Evolutionary conservation across 768 basidiomycete genomes (phyloP).

Genomic region (Lactarius indigo): DNA sequence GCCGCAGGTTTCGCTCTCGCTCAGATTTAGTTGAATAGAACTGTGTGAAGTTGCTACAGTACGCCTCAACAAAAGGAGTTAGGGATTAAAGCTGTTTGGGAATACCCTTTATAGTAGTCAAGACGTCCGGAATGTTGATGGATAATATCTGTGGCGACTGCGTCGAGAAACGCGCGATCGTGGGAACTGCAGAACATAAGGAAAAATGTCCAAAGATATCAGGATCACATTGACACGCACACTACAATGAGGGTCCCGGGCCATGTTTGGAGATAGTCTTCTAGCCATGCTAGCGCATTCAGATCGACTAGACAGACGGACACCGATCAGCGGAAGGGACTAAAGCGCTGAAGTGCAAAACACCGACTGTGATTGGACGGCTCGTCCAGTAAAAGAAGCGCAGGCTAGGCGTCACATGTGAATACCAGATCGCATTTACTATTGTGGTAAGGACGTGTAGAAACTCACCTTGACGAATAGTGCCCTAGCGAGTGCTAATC

Average conservation of each 20-base stretch:
- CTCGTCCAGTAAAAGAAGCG: conserved; percentile 82
- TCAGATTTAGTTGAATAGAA: conserved; percentile 99
- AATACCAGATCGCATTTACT: neutral
- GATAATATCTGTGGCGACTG: conserved; percentile 97
- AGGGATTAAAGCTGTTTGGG: neutral
- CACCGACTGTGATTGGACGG: conserved; percentile 92
- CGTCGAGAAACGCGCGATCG: conserved; percentile 97
- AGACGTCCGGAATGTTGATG: conserved; percentile 90
- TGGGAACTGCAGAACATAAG: conserved; percentile 61
- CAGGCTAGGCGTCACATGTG: conserved; percentile 42
- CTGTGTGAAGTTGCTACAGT: conserved; percentile 86
- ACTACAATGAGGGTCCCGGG: conserved; percentile 88
- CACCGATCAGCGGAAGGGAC: conserved; percentile 11
- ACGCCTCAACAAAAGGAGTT: conserved; percentile 6
- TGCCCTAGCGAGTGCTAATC: conserved; percentile 90
- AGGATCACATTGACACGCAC: conserved; percentile 42
- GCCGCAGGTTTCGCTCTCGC: conserved; percentile 82
- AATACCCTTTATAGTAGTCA: conserved; percentile 95
- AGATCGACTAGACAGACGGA: conserved; percentile 63
- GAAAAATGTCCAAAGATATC: neutral
- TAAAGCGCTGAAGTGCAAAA: neutral
- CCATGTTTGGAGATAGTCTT: conserved; percentile 97
- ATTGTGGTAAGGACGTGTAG: neutral
- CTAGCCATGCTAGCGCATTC: conserved; percentile 95
- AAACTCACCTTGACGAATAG: conserved; percentile 83